These are phyloP conservation scores for Drechslerella dactyloides DNA, from an alignment of 2,329 filamentous ascomycete species.

Conservation along the genomic window DNA sequence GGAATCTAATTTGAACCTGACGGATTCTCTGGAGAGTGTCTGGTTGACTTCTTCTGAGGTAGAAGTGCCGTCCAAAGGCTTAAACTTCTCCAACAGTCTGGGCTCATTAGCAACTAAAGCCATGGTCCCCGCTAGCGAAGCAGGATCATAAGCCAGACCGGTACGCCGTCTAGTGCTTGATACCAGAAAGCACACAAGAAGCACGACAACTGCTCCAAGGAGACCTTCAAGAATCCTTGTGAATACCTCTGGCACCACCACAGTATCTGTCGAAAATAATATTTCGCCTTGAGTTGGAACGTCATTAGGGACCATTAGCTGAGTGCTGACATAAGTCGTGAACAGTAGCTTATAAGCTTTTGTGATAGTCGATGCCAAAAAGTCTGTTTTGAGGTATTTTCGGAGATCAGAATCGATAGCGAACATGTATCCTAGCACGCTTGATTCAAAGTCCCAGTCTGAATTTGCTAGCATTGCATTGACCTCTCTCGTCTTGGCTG, in stretches of 20 bases:
- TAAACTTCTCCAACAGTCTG: conserved; percentile 47
- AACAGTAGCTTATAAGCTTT: conserved; percentile 51
- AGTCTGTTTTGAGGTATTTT: conserved; percentile 28
- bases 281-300: conserved; percentile 47
- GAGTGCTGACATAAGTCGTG: conserved; percentile 20
- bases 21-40: conserved; percentile 7
- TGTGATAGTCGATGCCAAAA: conserved; percentile 25
- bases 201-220: conserved; percentile 54
- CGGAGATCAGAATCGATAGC: conserved; percentile 32
- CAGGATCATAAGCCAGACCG: conserved; percentile 57
- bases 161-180: conserved; percentile 52
- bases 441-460: conserved; percentile 31
- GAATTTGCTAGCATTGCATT: conserved; percentile 21
- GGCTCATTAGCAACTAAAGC: conserved; percentile 48
- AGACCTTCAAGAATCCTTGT: conserved; percentile 58
- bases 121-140: conserved; percentile 56
- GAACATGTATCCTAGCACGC: conserved; percentile 32
- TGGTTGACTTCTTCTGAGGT: conserved; percentile 18
- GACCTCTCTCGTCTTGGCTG: conserved; percentile 2
- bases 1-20: conserved; percentile 17
- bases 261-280: conserved; percentile 55
- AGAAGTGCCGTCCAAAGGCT: conserved; percentile 42
- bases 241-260: conserved; percentile 58
- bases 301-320: conserved; percentile 19
- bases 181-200: conserved; percentile 53